phyloP scores from a whole-genome alignment of 768 basidiomycete species.

The Boletellus emodensis region DNA sequence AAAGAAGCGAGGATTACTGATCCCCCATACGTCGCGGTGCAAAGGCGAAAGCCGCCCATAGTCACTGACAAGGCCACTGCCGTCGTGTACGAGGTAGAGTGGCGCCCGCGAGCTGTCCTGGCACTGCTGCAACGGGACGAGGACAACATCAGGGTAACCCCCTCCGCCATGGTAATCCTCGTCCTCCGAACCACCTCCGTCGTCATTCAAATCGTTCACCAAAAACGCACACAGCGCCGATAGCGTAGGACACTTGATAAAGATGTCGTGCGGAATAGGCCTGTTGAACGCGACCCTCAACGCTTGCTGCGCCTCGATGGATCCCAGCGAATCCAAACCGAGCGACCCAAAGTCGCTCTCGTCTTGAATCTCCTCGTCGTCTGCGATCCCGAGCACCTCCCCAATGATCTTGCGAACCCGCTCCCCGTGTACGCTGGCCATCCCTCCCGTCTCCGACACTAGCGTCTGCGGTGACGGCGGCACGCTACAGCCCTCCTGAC shows the following conservation, averaged over 20 bases:
- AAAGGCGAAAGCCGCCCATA: conserved; percentile 46
- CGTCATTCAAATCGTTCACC: not conserved
- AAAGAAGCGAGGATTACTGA: conserved; percentile 53
- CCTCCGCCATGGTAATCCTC: not conserved
- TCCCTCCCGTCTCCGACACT: conserved; percentile 28
- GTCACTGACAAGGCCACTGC: conserved; percentile 57
- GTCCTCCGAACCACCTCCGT: not conserved
- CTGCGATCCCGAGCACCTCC: conserved; percentile 36
- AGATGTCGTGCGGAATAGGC: conserved; percentile 43
- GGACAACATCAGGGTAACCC: conserved; percentile 23
- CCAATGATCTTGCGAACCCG: conserved; percentile 41
- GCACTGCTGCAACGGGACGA: conserved; percentile 38
- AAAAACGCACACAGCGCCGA: conserved; percentile 16
- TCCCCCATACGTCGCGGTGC: conserved; percentile 54
- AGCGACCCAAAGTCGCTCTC: conserved; percentile 45
- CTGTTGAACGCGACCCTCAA: conserved; percentile 40
- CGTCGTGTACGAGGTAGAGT: conserved; percentile 69
- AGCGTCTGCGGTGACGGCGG: conserved; percentile 39
- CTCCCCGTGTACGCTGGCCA: not conserved
- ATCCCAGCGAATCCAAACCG: conserved; percentile 62
- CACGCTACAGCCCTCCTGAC: conserved; percentile 11
- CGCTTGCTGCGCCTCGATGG: conserved; percentile 55
- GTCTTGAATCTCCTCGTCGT: conserved; percentile 37
- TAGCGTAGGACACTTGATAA: conserved; percentile 39
- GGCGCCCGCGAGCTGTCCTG: conserved; percentile 29